These are phyloP conservation scores for Cyamopsis tetragonoloba DNA, from an alignment of 306 rosid species.

Conservation along the genomic window DNA sequence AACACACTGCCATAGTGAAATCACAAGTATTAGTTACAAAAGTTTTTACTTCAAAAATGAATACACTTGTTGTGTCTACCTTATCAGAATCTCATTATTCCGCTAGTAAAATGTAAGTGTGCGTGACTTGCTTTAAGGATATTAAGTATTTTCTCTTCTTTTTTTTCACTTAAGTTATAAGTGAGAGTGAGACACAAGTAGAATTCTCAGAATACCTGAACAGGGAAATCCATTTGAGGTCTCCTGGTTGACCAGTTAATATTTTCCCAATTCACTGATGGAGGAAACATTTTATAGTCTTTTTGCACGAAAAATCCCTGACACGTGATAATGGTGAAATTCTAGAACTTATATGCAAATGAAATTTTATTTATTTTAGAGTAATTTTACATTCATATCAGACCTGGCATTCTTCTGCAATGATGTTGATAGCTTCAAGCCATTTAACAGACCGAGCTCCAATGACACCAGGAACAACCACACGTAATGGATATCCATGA, in stretches of 20 bases:
- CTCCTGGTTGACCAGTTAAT: conserved; percentile 81
- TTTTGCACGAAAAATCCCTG: conserved; percentile 99
- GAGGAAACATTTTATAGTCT: conserved; percentile 99
- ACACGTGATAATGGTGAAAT: conserved; percentile 26
- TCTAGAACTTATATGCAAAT: neutral
- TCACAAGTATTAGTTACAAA: conserved; percentile 21
- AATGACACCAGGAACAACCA: conserved; percentile 87
- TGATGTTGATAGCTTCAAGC: conserved; percentile 70
- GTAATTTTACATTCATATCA: conserved; percentile 15
- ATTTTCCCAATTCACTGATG: conserved; percentile 89
- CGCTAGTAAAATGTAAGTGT: conserved; percentile 3
- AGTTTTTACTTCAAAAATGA: neutral
- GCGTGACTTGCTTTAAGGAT: neutral
- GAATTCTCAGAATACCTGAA: conserved; percentile 62
- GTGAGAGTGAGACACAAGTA: neutral
- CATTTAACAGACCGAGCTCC: conserved; percentile 99
- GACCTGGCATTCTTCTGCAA: conserved; percentile 88
- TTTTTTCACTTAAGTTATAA: neutral
- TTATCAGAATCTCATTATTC: neutral
- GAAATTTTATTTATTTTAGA: neutral
- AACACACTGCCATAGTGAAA: conserved; percentile 63
- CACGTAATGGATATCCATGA: conserved; percentile 97
- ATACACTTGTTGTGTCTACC: neutral
- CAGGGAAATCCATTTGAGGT: conserved; percentile 97
- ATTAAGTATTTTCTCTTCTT: neutral